Evolutionary conservation across 345 rosid species (phyloP), one percentile per base, ranked within the genome.

Genomic region (Rhodomyrtus tomentosa): DNA sequence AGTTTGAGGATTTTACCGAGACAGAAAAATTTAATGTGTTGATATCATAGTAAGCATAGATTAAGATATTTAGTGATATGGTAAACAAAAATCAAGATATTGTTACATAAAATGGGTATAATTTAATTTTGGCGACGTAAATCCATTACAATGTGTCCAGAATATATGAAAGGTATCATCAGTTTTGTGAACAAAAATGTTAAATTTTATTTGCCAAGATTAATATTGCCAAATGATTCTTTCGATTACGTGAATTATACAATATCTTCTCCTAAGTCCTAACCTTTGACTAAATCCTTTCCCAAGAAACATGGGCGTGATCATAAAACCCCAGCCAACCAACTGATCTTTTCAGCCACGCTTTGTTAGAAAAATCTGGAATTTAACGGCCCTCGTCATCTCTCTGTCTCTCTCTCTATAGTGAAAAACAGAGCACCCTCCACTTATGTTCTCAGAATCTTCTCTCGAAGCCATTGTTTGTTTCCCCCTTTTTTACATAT

Each of bases 311-410:
- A 59, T 68, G 3, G 15, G n/a, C 5, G 50, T 8, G 38, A 3
- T 5, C 11, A 53, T 10, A 14, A 84, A 58, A 84, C 38, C 81
- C 85, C 87, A 87, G 80, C 83, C 86, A 82, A 84, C 86, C 38
- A 85, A 82, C 81, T 29, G 85, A 88, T 79, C 83, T 85, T 86
- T 86, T 84, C 80, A 87, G 86, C 91, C 90, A 89, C 90, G 87
- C 85, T 85, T 88, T 81, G 62, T 55, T 81, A 85, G 86, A 90
- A 92, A 91, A 89, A 92, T 90, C 92, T 91, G 86, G 86, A 87
- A 85, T 86, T 87, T 87, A 81, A 85, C 87, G 88, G 88, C 87
- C 68, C 87, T 80, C 58, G 48, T 38, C 52, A 22, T 81, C 83
- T 84, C 85, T 84, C 86, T 55, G 36, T 59, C 84, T 56, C 79